Conservation (phyloP, 1,284 basidiomycete species). For the Puccinia hordei region DNA sequence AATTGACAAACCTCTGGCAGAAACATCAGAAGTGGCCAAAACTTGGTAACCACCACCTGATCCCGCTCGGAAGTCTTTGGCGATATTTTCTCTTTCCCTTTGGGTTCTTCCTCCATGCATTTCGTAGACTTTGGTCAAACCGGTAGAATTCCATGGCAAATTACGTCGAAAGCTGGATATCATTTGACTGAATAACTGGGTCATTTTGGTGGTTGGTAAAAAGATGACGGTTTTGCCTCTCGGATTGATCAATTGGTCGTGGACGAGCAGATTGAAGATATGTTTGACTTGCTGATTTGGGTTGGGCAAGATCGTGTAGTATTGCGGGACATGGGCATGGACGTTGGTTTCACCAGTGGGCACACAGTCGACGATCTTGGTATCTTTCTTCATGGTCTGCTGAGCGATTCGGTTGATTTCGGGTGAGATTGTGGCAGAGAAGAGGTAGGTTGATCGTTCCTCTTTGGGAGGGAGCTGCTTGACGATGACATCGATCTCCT, state of each 20-base stretch:
- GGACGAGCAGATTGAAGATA: constrained; percentile 75
- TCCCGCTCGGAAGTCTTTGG: constrained; percentile 70
- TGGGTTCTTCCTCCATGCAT: constrained; percentile 83
- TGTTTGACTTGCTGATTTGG: constrained; percentile 76
- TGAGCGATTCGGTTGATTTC: constrained; percentile 63
- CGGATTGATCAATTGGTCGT: constrained; percentile 78
- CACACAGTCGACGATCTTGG: constrained; percentile 68
- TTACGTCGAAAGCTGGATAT: constrained; percentile 61
- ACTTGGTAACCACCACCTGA: constrained; percentile 54
- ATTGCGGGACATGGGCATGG: constrained; percentile 79
- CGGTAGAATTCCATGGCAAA: constrained; percentile 58
- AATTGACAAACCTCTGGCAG: constrained; percentile 57
- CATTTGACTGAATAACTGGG: constrained; percentile 72
- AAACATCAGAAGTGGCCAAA: constrained; percentile 62
- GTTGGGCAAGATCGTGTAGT: constrained; percentile 72
- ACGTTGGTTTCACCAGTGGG: constrained; percentile 68
- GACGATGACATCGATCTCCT: constrained; percentile 79
- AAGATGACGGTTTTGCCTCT: constrained; percentile 79
- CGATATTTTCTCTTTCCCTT: constrained; percentile 68
- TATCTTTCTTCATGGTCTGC: constrained; percentile 67
- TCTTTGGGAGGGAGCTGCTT: constrained; percentile 69
- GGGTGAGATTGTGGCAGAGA: constrained; percentile 76
- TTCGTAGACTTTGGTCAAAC: constrained; percentile 71
- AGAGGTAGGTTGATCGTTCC: constrained; percentile 85
- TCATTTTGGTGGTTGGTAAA: constrained; percentile 84